Conservation (phyloP, 2,329 filamentous ascomycete species). For the Aureobasidium sp. region DNA sequence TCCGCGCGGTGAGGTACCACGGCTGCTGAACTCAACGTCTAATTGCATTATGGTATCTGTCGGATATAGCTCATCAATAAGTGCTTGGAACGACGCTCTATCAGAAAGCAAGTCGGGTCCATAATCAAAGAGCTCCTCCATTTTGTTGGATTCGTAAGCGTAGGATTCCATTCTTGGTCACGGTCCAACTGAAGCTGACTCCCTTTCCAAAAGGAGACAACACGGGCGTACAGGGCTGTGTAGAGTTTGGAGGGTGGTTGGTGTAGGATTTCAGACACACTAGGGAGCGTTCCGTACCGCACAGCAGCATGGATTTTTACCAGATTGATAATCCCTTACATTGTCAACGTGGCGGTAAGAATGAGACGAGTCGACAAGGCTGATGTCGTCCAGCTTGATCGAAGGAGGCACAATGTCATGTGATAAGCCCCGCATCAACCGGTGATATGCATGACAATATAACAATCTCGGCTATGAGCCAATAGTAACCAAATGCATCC, state of each 20-base stretch:
- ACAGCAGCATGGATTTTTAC: neutral
- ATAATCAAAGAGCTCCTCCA: constrained; percentile 5
- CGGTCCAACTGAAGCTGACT: neutral
- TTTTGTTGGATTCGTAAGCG: constrained; percentile 13
- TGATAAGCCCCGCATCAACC: constrained; percentile 14
- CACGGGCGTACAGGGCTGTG: constrained; percentile 12
- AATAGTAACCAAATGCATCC: neutral
- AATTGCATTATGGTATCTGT: neutral
- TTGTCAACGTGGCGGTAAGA: constrained; percentile 6
- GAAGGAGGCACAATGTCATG: constrained; percentile 1
- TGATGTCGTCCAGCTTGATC: constrained; percentile 3
- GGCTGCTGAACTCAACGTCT: constrained; percentile 6
- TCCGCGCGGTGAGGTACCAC: constrained; percentile 1
- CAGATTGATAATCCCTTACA: neutral
- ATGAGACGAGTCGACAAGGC: constrained; percentile 6
- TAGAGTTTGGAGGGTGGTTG: neutral
- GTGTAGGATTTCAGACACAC: neutral
- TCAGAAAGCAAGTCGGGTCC: constrained; percentile 4
- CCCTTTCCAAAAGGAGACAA: neutral
- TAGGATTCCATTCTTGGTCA: constrained; percentile 8
- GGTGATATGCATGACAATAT: constrained; percentile 14
- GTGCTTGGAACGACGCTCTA: constrained; percentile 7
- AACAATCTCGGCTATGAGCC: neutral
- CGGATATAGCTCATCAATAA: constrained; percentile 2
- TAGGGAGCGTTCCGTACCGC: constrained; percentile 14